These are phyloP conservation scores for Nitzschia sp. DNA, from an alignment of 108 stramenopile species.

Conservation along the genomic window DNA sequence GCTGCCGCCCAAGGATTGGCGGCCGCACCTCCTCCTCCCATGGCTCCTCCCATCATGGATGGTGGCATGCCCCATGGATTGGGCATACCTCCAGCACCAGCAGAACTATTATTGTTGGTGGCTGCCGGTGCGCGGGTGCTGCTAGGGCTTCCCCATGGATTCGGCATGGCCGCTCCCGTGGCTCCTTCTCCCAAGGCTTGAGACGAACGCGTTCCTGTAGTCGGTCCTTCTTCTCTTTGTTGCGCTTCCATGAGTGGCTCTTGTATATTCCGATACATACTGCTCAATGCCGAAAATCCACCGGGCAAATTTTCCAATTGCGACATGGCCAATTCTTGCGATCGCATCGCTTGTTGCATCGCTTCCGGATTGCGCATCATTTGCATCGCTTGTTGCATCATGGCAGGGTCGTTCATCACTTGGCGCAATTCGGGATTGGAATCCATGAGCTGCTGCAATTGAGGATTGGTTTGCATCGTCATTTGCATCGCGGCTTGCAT, in stretches of 20 bases:
- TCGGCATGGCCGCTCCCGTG: constrained; percentile 88
- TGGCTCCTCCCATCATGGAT: no score
- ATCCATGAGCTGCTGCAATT: constrained; percentile 87
- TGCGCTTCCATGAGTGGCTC: constrained; percentile 95
- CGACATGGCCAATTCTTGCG: constrained; percentile 94
- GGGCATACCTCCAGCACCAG: constrained; percentile 5
- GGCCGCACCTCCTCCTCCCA: neutral
- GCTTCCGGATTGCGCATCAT: constrained; percentile 93
- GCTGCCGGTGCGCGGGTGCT: neutral
- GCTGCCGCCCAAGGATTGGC: constrained; percentile 52
- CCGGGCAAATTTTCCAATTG: constrained; percentile 94
- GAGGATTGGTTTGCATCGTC: constrained; percentile 86
- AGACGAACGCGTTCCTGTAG: neutral
- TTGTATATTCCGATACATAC: constrained; percentile 94
- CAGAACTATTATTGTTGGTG: constrained; percentile 8
- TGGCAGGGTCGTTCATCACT: constrained; percentile 84
- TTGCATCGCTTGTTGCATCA: constrained; percentile 88
- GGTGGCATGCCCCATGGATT: constrained; percentile 52
- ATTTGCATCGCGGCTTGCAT: constrained; percentile 67
- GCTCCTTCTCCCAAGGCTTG: constrained; percentile 44
- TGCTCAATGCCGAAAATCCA: constrained; percentile 89
- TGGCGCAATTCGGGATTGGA: constrained; percentile 90
- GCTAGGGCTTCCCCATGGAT: constrained; percentile 82
- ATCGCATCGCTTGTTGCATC: constrained; percentile 85
- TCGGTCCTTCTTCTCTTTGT: neutral